Evolutionary conservation across 805 yeast species (phyloP).

Genomic region (Metschnikowia peoriensis): DNA sequence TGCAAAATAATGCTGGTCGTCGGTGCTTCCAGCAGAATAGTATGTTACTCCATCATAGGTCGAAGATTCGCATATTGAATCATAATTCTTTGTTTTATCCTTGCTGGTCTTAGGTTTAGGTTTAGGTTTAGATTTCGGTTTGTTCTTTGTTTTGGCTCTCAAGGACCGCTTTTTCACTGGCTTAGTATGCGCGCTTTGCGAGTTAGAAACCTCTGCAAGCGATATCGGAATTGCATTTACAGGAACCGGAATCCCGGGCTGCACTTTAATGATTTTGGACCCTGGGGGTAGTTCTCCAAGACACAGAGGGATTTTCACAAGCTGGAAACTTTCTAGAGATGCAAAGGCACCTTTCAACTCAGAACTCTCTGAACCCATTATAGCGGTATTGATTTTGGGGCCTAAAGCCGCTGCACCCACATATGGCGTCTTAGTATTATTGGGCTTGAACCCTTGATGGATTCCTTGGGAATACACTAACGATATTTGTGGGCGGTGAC

Average conservation of each 20-base stretch:
- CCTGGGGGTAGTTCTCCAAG: constrained; percentile 16
- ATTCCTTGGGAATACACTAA: not conserved
- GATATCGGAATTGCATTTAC: constrained; percentile 28
- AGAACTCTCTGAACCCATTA: not conserved
- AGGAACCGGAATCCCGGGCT: constrained; percentile 29
- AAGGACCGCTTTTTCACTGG: not conserved
- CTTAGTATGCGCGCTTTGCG: not conserved
- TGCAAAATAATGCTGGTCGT: not conserved
- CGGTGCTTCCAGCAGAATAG: constrained; percentile 1
- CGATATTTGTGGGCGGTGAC: not conserved
- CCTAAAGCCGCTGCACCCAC: not conserved
- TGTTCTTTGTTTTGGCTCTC: not conserved
- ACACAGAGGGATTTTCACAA: constrained; percentile 7
- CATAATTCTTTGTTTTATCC: not conserved
- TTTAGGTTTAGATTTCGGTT: not conserved
- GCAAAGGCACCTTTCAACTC: not conserved
- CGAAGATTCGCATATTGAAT: not conserved
- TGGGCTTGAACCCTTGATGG: not conserved
- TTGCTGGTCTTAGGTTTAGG: not conserved
- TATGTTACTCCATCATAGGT: constrained; percentile 7
- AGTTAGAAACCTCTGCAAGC: constrained; percentile 4
- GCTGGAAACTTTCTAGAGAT: constrained; percentile 7
- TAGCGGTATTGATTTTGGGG: not conserved
- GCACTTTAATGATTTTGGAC: constrained; percentile 20
- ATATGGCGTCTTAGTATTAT: not conserved